Percentiles rank a stretch among this genome's conserved stretches.
Conservation (phyloP, 306 rosid genomes). For the Sophora flavescens region DNA sequence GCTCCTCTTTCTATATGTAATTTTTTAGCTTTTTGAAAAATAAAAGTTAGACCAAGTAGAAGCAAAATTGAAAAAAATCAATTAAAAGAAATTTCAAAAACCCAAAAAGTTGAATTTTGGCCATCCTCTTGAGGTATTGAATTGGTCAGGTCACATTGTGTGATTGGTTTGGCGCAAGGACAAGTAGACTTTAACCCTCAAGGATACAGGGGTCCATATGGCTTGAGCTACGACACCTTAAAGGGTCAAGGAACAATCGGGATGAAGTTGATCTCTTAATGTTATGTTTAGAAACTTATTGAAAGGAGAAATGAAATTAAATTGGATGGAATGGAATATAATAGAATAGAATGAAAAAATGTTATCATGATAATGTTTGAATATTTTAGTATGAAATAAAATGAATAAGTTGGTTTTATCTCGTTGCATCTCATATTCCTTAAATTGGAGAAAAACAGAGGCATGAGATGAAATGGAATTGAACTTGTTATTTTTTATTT, state of each 20-base stretch:
- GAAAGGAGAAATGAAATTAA: too few species aligned
- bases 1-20: not conserved
- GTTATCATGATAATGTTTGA: too few species aligned
- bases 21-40: not conserved
- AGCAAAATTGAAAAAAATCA: constrained; percentile 1
- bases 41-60: constrained; percentile 18
- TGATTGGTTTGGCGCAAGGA: constrained; percentile 1
- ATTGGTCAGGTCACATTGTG: not conserved
- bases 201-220: not conserved
- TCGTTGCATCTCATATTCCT: too few species aligned
- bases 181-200: not conserved
- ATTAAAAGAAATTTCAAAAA: not conserved
- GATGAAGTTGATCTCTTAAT: too few species aligned
- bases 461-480: too few species aligned
- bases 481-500: too few species aligned
- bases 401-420: too few species aligned
- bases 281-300: too few species aligned
- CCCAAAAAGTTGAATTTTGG: constrained; percentile 19
- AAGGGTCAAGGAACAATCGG: not conserved
- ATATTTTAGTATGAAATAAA: too few species aligned
- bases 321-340: too few species aligned
- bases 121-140: constrained; percentile 9
- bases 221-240: not conserved
- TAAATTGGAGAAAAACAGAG: too few species aligned
- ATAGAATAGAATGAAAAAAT: too few species aligned